phyloP scores from a whole-genome alignment of 768 basidiomycete species.

The Leccinum aurantiacum region DNA sequence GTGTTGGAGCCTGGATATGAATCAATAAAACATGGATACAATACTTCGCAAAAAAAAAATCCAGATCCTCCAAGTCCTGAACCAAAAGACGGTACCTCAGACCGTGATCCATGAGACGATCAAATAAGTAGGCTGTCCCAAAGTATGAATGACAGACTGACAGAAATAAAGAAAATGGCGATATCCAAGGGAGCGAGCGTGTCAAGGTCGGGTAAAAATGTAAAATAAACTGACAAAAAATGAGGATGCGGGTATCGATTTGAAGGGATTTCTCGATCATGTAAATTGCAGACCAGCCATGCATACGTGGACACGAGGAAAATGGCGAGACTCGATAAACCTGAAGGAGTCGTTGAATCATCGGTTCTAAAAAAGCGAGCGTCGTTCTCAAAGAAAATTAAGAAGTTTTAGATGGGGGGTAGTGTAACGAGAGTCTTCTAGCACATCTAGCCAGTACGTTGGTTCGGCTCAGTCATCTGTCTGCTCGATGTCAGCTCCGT shows the following conservation, averaged over 20 bases:
- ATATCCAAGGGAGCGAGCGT: background rate
- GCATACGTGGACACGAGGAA: background rate
- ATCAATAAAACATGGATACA: background rate
- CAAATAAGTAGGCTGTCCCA: background rate
- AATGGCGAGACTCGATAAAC: background rate
- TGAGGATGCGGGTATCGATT: slow-evolving; percentile 15
- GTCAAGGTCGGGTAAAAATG: background rate
- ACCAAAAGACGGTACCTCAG: background rate
- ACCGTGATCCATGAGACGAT: background rate
- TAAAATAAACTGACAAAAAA: background rate
- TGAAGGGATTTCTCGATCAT: slow-evolving; percentile 6
- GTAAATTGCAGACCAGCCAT: slow-evolving; percentile 2
- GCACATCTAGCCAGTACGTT: background rate
- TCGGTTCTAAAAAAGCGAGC: slow-evolving; percentile 1
- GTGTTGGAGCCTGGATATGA: background rate
- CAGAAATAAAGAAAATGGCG: background rate
- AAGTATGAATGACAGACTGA: background rate
- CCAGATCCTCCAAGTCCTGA: background rate
- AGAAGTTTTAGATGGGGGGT: background rate
- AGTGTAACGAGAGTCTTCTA: background rate
- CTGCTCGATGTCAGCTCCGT: background rate
- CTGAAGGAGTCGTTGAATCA: background rate
- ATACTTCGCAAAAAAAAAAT: background rate
- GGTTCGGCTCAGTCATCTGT: background rate
- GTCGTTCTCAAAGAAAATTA: background rate